phyloP scores from a whole-genome alignment of 257 asterid genomes.

The Eucommia ulmoides region DNA sequence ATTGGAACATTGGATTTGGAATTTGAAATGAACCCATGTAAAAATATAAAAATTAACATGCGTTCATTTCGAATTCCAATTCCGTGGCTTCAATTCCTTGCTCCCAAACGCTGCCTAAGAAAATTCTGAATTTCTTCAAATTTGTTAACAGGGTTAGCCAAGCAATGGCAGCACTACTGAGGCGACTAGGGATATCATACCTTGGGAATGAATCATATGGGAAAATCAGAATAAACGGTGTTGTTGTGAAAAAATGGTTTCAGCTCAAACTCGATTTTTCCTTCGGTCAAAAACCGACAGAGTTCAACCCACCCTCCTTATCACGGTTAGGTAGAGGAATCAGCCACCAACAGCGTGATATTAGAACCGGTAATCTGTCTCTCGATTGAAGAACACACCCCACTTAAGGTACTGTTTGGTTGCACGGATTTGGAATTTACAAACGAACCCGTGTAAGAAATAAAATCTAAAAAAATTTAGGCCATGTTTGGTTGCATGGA shows the following conservation, averaged over 20 bases:
- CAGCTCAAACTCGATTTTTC: conserved; percentile 61
- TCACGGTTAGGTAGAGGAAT: conserved; percentile 57
- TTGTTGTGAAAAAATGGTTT: conserved; percentile 65
- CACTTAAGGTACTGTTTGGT: too few species aligned
- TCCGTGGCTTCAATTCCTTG: neutral
- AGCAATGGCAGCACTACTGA: conserved; percentile 60
- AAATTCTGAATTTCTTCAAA: conserved; percentile 12
- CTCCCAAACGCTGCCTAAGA: neutral
- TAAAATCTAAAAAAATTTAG: too few species aligned
- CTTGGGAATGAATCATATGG: conserved; percentile 78
- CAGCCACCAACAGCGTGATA: conserved; percentile 58
- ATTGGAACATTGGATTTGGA: too few species aligned
- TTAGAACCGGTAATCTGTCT: conserved; percentile 62
- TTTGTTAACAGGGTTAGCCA: conserved; percentile 63
- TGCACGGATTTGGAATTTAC: too few species aligned
- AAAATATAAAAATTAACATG: neutral
- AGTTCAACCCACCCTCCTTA: conserved; percentile 32
- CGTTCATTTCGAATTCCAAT: conserved; percentile 1
- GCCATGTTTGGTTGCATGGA: too few species aligned
- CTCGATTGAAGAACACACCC: conserved; percentile 27
- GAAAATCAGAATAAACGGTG: conserved; percentile 71
- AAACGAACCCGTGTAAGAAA: too few species aligned
- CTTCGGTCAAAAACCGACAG: conserved; percentile 27
- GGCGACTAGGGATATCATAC: conserved; percentile 75
- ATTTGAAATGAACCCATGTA: neutral